Conservation (phyloP, 805 yeast species). For the Saccharomycopsis sp. region DNA sequence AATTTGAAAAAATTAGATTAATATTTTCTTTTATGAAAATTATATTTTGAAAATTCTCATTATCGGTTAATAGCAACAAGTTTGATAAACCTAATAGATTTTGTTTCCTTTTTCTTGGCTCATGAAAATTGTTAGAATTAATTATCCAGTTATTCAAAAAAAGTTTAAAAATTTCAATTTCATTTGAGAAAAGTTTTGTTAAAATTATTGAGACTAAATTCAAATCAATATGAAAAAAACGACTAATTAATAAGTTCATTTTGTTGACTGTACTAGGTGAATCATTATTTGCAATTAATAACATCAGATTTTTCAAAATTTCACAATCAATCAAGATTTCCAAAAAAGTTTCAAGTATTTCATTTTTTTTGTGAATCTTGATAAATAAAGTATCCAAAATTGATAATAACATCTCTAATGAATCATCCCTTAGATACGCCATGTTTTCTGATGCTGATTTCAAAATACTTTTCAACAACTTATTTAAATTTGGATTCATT, state of each 20-base stretch:
- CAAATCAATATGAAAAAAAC: too few relatives aligned
- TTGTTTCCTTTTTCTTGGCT: slow-evolving; percentile 66
- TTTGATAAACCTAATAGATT: slow-evolving; percentile 52
- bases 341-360: too few relatives aligned
- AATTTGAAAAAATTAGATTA: slow-evolving; percentile 27
- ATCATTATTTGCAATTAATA: too few relatives aligned
- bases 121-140: slow-evolving; percentile 36
- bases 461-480: slow-evolving; percentile 30
- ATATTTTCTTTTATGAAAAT: slow-evolving; percentile 20
- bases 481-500: slow-evolving; percentile 26
- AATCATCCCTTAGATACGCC: slow-evolving; percentile 58
- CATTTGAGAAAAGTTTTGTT: slow-evolving; percentile 18
- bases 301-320: too few relatives aligned
- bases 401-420: slow-evolving; percentile 45
- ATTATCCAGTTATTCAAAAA: slow-evolving; percentile 11
- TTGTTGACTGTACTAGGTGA: too few relatives aligned
- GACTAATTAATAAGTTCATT: too few relatives aligned
- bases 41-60: slow-evolving; percentile 19
- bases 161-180: slow-evolving; percentile 11
- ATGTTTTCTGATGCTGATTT: slow-evolving; percentile 43
- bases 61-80: slow-evolving; percentile 29
- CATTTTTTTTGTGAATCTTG: slow-evolving; percentile 21
- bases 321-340: too few relatives aligned
- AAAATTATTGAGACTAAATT: slow-evolving; percentile 23
- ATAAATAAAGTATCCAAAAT: slow-evolving; percentile 41